phyloP scores from a whole-genome alignment of 192 early-diverging fungal species.

The Backusella australiensis region DNA sequence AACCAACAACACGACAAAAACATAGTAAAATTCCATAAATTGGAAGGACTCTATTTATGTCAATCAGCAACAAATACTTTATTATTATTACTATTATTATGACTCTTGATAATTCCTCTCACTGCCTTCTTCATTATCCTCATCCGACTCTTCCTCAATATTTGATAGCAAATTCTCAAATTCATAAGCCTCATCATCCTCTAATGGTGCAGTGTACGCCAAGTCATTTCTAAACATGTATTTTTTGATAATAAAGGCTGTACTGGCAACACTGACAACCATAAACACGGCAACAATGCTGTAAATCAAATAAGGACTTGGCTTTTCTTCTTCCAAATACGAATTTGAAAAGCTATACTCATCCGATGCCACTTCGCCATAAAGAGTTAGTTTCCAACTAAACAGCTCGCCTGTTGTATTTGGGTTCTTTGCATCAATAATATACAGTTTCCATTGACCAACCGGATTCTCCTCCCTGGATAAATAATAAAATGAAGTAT shows the following conservation, averaged over 20 bases:
- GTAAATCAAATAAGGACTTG: background rate
- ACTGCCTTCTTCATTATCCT: background rate
- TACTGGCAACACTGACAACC: background rate
- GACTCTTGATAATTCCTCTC: background rate
- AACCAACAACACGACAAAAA: no score
- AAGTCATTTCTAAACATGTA: background rate
- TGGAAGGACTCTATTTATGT: no score
- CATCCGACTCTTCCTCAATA: background rate
- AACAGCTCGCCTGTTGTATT: slow-evolving; percentile 53
- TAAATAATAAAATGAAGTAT: background rate
- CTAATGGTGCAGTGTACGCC: no score
- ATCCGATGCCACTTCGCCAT: slow-evolving; percentile 49
- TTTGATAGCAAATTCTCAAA: slow-evolving; percentile 7
- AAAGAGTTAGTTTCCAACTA: slow-evolving; percentile 69
- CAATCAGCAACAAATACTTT: background rate
- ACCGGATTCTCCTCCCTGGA: slow-evolving; percentile 84
- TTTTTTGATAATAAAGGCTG: slow-evolving; percentile 7
- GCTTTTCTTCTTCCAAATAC: background rate
- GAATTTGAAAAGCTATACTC: background rate
- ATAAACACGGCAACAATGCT: background rate
- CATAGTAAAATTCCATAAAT: no score
- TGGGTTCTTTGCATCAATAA: slow-evolving; percentile 63
- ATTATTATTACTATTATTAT: background rate
- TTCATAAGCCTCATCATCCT: slow-evolving; percentile 8
- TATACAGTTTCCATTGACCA: slow-evolving; percentile 76